Conservation (phyloP, 345 rosid species). For the Melastoma malabathricum region DNA sequence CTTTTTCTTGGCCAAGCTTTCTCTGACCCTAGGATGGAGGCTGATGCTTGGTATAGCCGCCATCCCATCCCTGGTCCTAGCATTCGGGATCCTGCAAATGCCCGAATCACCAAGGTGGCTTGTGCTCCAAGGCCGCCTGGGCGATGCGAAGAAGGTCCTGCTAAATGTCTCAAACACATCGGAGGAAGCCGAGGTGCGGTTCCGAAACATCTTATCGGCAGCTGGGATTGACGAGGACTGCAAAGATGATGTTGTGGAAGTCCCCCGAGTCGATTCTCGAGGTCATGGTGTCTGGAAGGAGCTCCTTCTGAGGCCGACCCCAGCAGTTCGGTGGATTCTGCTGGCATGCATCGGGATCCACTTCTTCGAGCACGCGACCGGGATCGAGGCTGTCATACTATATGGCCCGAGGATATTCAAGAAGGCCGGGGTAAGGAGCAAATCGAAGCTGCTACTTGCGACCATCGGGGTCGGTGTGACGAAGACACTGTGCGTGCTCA, state of each 20-base stretch:
- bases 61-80: slow-evolving; percentile 53
- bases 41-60: slow-evolving; percentile 88
- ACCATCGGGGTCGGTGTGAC: slow-evolving; percentile 71
- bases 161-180: slow-evolving; percentile 30
- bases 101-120: slow-evolving; percentile 89
- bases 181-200: slow-evolving; percentile 59
- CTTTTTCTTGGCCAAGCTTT: slow-evolving; percentile 38
- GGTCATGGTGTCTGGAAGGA: slow-evolving; percentile 74
- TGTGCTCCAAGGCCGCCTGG: slow-evolving; percentile 51
- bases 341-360: slow-evolving; percentile 60
- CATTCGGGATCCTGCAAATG: slow-evolving; percentile 48
- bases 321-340: slow-evolving; percentile 50
- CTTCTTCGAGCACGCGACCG: slow-evolving; percentile 79
- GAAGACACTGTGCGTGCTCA: slow-evolving; percentile 24
- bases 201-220: slow-evolving; percentile 37
- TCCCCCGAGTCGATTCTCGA: slow-evolving; percentile 4
- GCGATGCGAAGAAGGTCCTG: slow-evolving; percentile 38
- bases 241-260: slow-evolving; percentile 23
- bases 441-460: slow-evolving; percentile 28
- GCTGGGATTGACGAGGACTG: slow-evolving; percentile 44
- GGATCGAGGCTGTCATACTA: no score
- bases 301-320: slow-evolving; percentile 38
- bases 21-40: no score
- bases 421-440: slow-evolving; percentile 37
- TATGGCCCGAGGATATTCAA: slow-evolving; percentile 65